phyloP scores from a whole-genome alignment of 1,139 yeast genomes.

The Entelexis paramagnoliae region DNA sequence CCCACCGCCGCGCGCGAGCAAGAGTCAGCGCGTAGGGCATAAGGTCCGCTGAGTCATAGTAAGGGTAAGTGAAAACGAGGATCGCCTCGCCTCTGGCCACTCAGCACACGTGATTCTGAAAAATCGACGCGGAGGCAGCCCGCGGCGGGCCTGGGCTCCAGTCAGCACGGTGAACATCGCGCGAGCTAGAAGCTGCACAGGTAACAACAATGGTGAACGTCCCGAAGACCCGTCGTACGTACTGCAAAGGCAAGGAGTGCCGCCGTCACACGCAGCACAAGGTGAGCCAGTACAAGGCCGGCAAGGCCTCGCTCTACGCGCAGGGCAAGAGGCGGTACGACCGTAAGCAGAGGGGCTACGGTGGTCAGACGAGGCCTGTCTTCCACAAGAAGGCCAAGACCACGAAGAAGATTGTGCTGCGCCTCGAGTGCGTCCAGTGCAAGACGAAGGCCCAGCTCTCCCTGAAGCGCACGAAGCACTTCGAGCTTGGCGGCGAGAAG shows the following conservation, averaged over 20 bases:
- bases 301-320: slow-evolving; percentile 98
- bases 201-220: slow-evolving; percentile 66
- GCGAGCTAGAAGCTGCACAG: slow-evolving; percentile 10
- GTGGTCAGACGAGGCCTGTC: slow-evolving; percentile 99
- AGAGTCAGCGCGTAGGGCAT: not conserved
- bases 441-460: slow-evolving; percentile 98
- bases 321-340: slow-evolving; percentile 99
- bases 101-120: slow-evolving; percentile 16
- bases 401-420: slow-evolving; percentile 98
- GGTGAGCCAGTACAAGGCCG: slow-evolving; percentile 99
- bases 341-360: slow-evolving; percentile 99
- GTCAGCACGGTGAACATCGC: slow-evolving; percentile 10
- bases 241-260: slow-evolving; percentile 99
- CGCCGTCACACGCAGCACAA: slow-evolving; percentile 99
- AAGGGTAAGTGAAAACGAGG: no score
- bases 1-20: no score
- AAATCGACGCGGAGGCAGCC: slow-evolving; percentile 11
- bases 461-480: slow-evolving; percentile 99
- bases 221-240: slow-evolving; percentile 99
- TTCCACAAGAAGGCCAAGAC: slow-evolving; percentile 99
- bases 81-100: no score
- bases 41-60: slow-evolving; percentile 7
- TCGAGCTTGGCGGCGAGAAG: slow-evolving; percentile 99
- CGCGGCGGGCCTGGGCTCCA: slow-evolving; percentile 6
- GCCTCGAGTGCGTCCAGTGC: slow-evolving; percentile 97